Percentiles rank a stretch among this genome's conserved stretches.
Conservation (phyloP, 805 yeast species). For the Barnettozyma sp. region DNA sequence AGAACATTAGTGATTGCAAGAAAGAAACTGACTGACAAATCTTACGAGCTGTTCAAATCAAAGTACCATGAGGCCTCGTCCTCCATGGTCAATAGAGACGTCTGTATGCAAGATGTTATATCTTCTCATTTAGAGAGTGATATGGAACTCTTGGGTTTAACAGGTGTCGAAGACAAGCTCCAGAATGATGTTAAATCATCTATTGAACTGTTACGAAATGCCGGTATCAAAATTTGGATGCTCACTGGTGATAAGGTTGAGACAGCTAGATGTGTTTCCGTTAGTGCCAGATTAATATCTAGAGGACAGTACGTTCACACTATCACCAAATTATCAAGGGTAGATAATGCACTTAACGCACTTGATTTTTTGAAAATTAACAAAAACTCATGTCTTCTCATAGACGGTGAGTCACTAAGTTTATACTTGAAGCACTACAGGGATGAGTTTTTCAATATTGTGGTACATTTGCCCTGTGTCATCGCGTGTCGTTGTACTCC, state of each 20-base stretch:
- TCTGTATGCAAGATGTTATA: constrained; percentile 61
- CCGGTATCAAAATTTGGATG: constrained; percentile 99
- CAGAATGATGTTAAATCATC: constrained; percentile 90
- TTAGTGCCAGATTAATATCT: constrained; percentile 87
- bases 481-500: constrained; percentile 98
- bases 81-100: constrained; percentile 75
- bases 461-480: constrained; percentile 81
- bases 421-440: constrained; percentile 55
- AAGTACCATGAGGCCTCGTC: constrained; percentile 68
- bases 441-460: constrained; percentile 71
- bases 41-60: constrained; percentile 55
- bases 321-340: constrained; percentile 54
- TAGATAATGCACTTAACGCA: constrained; percentile 62
- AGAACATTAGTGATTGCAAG: constrained; percentile 94
- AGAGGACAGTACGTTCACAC: constrained; percentile 93
- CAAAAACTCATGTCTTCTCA: constrained; percentile 59
- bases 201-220: constrained; percentile 86
- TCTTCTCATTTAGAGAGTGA: constrained; percentile 69
- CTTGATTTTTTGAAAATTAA: constrained; percentile 66
- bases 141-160: constrained; percentile 79
- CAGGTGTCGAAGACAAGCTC: constrained; percentile 95
- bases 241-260: constrained; percentile 98
- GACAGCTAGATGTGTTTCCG: constrained; percentile 95
- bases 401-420: constrained; percentile 90
- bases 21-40: constrained; percentile 49